These are phyloP conservation scores for Penicillium sp. DNA, from an alignment of 2,329 filamentous ascomycete species.

Conservation along the genomic window DNA sequence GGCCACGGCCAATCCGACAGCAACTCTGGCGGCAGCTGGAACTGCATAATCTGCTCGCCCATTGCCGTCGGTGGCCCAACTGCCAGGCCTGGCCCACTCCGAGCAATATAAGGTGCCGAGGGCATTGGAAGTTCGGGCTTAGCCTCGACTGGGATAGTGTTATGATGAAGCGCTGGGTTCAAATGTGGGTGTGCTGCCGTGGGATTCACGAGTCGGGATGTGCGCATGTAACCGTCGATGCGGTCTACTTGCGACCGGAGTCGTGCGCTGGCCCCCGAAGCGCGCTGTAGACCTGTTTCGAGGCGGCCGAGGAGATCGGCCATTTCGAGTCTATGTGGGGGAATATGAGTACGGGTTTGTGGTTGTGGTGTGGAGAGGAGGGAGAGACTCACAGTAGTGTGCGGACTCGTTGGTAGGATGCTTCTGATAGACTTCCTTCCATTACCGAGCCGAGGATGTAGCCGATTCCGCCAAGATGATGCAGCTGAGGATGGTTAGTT, in stretches of 20 bases:
- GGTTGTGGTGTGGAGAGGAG: neutral
- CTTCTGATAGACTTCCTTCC: constrained; percentile 46
- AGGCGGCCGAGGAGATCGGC: constrained; percentile 48
- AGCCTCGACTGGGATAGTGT: constrained; percentile 1
- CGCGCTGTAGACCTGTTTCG: constrained; percentile 43
- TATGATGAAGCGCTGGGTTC: constrained; percentile 10
- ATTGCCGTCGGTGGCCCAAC: constrained; percentile 11
- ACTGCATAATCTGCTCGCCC: constrained; percentile 32
- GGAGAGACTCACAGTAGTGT: constrained; percentile 35
- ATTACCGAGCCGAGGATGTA: constrained; percentile 51
- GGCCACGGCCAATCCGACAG: constrained; percentile 46
- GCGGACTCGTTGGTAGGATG: constrained; percentile 44
- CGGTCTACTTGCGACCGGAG: constrained; percentile 44
- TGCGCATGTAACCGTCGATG: constrained; percentile 48
- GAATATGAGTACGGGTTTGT: neutral
- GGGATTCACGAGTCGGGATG: constrained; percentile 20
- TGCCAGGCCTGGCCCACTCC: neutral
- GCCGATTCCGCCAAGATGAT: constrained; percentile 52
- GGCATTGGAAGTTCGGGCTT: constrained; percentile 11
- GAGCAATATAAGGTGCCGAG: constrained; percentile 10
- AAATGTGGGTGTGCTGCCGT: neutral
- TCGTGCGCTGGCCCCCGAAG: constrained; percentile 41
- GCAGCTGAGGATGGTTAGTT: constrained; percentile 28
- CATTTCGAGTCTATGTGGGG: constrained; percentile 35
- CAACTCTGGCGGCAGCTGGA: constrained; percentile 43